Evolutionary conservation across 2,329 filamentous ascomycete species (phyloP).

Genomic region (Amesomyces nigricolor): DNA sequence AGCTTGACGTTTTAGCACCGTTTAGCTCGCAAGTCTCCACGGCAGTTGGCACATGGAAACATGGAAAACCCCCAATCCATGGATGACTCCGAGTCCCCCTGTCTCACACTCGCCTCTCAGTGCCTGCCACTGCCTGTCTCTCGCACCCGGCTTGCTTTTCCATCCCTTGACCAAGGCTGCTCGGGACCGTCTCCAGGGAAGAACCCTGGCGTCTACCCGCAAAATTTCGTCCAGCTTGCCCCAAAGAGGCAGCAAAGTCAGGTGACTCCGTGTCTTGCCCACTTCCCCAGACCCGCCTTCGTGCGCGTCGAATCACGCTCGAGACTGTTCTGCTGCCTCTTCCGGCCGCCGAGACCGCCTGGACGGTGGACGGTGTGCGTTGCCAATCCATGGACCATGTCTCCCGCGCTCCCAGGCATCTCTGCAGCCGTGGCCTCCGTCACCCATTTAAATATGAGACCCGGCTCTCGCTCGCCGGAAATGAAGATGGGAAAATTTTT

Average conservation of each 20-base stretch:
- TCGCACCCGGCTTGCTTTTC: constrained; percentile 20
- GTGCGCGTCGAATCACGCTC: constrained; percentile 26
- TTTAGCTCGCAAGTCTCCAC: constrained; percentile 6
- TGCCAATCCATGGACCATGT: too few species aligned
- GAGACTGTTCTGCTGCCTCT: constrained; percentile 11
- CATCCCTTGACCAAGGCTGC: constrained; percentile 6
- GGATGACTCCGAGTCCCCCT: constrained; percentile 1
- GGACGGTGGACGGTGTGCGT: too few species aligned
- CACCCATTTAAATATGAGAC: constrained; percentile 22
- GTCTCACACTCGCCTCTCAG: constrained; percentile 9
- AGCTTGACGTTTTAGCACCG: constrained; percentile 4
- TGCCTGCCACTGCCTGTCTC: neutral
- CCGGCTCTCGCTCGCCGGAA: constrained; percentile 11
- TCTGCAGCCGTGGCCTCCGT: constrained; percentile 19
- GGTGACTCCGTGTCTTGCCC: constrained; percentile 22
- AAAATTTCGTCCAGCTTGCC: constrained; percentile 5
- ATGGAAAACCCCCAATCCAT: constrained; percentile 1
- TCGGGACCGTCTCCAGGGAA: constrained; percentile 1
- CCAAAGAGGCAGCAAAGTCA: constrained; percentile 21
- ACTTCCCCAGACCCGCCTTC: constrained; percentile 13
- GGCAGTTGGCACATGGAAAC: constrained; percentile 14
- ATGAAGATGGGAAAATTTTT: constrained; percentile 16
- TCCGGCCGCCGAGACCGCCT: constrained; percentile 18
- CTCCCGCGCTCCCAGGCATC: constrained; percentile 23
- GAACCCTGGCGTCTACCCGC: constrained; percentile 2